Evolutionary conservation across 768 basidiomycete genomes (phyloP).

Genomic region (Boletus fagicola): DNA sequence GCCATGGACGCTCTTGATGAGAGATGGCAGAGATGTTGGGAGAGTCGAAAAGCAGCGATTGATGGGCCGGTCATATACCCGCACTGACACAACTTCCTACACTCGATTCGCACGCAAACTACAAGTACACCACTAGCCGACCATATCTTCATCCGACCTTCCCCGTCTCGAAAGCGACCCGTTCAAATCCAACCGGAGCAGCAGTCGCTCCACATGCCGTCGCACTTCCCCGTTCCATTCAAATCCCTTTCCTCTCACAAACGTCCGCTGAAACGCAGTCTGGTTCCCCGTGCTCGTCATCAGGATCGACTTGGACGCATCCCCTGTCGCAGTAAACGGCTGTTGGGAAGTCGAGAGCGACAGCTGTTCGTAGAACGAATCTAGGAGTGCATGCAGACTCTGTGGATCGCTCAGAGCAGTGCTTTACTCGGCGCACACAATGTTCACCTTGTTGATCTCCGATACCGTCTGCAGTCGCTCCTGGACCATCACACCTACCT

Average conservation of each 20-base stretch:
- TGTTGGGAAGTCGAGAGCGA: conserved; percentile 76
- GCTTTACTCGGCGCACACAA: neutral
- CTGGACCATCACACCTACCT: conserved; percentile 69
- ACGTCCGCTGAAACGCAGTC: conserved; percentile 46
- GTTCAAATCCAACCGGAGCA: conserved; percentile 84
- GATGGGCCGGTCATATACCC: conserved; percentile 32
- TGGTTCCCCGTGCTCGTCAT: conserved; percentile 54
- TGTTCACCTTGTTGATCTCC: conserved; percentile 71
- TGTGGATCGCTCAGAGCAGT: conserved; percentile 29
- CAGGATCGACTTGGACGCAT: conserved; percentile 70
- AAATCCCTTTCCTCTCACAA: conserved; percentile 48
- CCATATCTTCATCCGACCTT: neutral
- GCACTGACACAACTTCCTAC: neutral
- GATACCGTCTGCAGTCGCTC: conserved; percentile 67
- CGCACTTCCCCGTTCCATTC: conserved; percentile 69
- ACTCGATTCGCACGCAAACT: neutral
- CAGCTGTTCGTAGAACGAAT: conserved; percentile 79
- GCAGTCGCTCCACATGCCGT: conserved; percentile 76
- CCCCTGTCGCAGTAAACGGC: conserved; percentile 57
- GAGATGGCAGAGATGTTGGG: conserved; percentile 62
- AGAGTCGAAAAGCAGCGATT: conserved; percentile 43
- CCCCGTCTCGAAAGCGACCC: conserved; percentile 62
- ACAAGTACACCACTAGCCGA: neutral
- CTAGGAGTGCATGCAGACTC: conserved; percentile 65
- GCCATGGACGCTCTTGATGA: conserved; percentile 49